Evolutionary conservation across 495 filamentous ascomycete species (phyloP), one percentile per base, ranked within the genome.

Genomic region (Aspergillus nanangensis): DNA sequence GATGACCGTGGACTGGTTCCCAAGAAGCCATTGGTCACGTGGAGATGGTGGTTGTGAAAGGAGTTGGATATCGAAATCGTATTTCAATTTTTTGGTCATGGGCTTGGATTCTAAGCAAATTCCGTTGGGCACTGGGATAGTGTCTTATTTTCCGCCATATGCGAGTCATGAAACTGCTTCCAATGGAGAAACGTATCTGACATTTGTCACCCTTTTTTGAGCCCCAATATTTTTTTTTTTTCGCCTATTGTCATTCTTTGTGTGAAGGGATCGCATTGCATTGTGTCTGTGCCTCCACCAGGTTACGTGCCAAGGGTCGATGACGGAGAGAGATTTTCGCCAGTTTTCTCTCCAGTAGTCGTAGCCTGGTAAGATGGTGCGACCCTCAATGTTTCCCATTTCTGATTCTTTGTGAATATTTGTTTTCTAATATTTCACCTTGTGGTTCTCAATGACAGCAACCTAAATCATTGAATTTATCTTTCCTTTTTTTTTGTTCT

Each of bases 391-490:
- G n/a, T n/a, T n/a, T n/a, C n/a, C n/a, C 38, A 50, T 45, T 55
- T 48, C 51, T 47, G 51, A 58, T 62, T 61, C 56, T 57, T 55
- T 70, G 67, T 70, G 63, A 62, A 70, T 70, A 70, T 64, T 58
- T 49, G 47, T 45, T 47, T 45, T 39, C 47, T 46, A 55, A 37
- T 53, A 44, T 47, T 44, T 51, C 53, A 59, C 54, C 7, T 29
- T 11, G 7, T 29, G 45, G 46, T 48, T 35, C 42, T 38, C 51
- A 50, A 45, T 52, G 44, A 41, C 51, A 55, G 43, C 48, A 40
- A 55, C 48, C 36, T 41, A 38, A 52, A 38, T 37, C 27, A 45
- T 52, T 55, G 33, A 41, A 48, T 51, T 45, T 35, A 18, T 41
- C 17, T 33, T 38, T 51, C 42, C 37, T 37, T 19, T 35, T 38